Base-by-base conservation (phyloP, 768 basidiomycete species). In the Kwoniella botswanensis region DNA sequence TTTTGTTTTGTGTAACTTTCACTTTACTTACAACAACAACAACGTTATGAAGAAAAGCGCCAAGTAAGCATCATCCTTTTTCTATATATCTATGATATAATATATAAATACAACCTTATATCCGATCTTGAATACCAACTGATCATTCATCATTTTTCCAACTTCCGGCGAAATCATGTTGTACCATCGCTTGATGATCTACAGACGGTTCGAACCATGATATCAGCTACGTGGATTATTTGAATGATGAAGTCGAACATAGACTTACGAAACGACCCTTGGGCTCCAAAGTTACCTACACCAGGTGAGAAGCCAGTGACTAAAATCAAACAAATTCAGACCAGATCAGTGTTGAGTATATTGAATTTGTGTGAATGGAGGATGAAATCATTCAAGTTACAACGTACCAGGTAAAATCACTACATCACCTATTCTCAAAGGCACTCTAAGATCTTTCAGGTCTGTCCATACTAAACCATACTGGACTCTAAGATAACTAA, bases 401-500 rank as follows among this genome's bases (percentile, higher is more conserved):
- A 44, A 21, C 44, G 24, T 54, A 81, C 81, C 80, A 18, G 84
- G 84, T 10, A 86, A 72, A 11, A 86, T 75, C 6, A 84, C 76
- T 21, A 86, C 77, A 46, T 86, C 85, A 3, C 80, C 84, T 21
- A 84, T 71, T 35, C 81, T 72, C 11, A 82, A 62, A 12, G 84
- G 82, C 42, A 67, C 73, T n/a, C 55, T 46, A 15, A 86, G 61
- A 22, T 75, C 73, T 54, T 74, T 79, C 22, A 86, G 68, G 50
- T 80, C 78, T 1, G 80, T 76, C 86, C 86, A 86, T 10, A 72
- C 59, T 43, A 85, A 54, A 10, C 83, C 82, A 66, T 83, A 84
- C 66, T 79, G 76, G 18, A 82, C 79, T 11, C 72, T 53, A 0
- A 85, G 73, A 74, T 85, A 83, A 44, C 78, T 76, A 53, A 15